Percentiles rank a stretch among this genome's conserved stretches.
Evolutionary conservation across 2,329 filamentous ascomycete genomes (phyloP).

Genomic region (Boeremia exigua): DNA sequence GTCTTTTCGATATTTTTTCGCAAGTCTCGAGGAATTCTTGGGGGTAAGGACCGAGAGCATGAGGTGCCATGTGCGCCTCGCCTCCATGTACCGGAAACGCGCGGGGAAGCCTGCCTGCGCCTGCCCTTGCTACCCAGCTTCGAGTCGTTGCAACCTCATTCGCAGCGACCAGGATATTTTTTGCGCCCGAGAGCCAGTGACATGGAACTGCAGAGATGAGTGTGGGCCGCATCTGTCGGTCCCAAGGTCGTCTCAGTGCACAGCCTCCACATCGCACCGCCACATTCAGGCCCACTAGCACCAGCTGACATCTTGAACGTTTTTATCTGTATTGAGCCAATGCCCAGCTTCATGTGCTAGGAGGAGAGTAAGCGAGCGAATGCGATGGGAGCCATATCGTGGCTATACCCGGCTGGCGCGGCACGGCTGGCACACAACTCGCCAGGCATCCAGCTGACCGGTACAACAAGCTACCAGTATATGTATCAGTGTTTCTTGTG

Average conservation of each 20-base stretch:
- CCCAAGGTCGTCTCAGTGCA: not conserved
- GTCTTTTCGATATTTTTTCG: too few relatives aligned
- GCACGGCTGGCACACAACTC: not conserved
- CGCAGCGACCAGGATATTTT: too few relatives aligned
- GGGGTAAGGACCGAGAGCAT: too few relatives aligned
- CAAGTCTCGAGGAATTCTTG: too few relatives aligned
- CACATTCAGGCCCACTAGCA: not conserved
- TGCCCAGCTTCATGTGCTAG: not conserved
- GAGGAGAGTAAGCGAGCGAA: not conserved
- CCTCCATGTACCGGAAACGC: too few relatives aligned
- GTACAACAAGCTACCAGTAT: not conserved
- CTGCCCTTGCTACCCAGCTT: too few relatives aligned
- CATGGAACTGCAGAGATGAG: too few relatives aligned
- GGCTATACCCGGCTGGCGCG: constrained; percentile 12
- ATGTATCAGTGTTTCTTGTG: not conserved
- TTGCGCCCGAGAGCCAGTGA: too few relatives aligned
- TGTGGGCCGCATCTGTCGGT: too few relatives aligned
- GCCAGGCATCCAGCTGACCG: constrained; percentile 9
- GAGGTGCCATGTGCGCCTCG: too few relatives aligned
- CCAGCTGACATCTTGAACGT: not conserved
- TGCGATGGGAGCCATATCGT: not conserved
- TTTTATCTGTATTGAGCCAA: not conserved
- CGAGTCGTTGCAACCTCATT: too few relatives aligned
- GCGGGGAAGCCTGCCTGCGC: too few relatives aligned
- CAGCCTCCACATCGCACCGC: not conserved